Evolutionary conservation across 2,329 filamentous ascomycete genomes (phyloP).

Genomic region (Claviceps fusiformis): DNA sequence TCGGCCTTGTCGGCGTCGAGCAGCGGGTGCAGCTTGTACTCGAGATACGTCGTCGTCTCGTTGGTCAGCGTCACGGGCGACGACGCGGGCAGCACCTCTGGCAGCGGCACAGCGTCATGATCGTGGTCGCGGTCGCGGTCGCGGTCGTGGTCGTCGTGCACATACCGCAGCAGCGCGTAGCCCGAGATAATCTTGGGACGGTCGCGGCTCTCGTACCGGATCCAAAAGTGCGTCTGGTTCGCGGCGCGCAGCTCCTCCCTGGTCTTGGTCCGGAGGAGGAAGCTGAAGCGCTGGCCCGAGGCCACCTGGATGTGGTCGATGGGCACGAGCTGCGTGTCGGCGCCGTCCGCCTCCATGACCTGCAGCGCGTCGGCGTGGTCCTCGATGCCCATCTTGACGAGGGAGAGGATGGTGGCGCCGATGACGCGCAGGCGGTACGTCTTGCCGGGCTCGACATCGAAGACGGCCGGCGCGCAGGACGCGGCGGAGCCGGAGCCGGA

Average conservation of each 20-base stretch:
- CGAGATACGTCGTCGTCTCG: conserved; percentile 25
- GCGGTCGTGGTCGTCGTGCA: conserved; percentile 4
- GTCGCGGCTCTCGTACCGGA: conserved; percentile 37
- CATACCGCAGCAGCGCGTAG: conserved; percentile 36
- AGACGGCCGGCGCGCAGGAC: background rate
- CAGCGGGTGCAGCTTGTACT: conserved; percentile 29
- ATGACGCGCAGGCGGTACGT: conserved; percentile 50
- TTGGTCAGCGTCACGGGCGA: conserved; percentile 19
- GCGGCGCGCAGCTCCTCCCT: conserved; percentile 3
- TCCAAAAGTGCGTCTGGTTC: conserved; percentile 25
- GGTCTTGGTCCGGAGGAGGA: conserved; percentile 4
- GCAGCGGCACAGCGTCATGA: no score
- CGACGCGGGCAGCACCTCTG: background rate
- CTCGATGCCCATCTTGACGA: conserved; percentile 26
- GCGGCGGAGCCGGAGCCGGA: background rate
- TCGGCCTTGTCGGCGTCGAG: conserved; percentile 9
- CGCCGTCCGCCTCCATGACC: conserved; percentile 1
- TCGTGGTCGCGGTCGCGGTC: no score
- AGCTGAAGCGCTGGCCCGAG: conserved; percentile 3
- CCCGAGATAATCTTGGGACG: conserved; percentile 29
- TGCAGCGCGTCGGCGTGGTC: background rate
- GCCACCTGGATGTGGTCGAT: background rate
- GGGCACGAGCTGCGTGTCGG: background rate
- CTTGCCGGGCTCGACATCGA: conserved; percentile 31
- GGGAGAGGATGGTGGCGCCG: conserved; percentile 40